Evolutionary conservation across 2,329 filamentous ascomycete species (phyloP), one percentile per base, ranked within the genome.

Genomic region (Atkinsonella hypoxylon): DNA sequence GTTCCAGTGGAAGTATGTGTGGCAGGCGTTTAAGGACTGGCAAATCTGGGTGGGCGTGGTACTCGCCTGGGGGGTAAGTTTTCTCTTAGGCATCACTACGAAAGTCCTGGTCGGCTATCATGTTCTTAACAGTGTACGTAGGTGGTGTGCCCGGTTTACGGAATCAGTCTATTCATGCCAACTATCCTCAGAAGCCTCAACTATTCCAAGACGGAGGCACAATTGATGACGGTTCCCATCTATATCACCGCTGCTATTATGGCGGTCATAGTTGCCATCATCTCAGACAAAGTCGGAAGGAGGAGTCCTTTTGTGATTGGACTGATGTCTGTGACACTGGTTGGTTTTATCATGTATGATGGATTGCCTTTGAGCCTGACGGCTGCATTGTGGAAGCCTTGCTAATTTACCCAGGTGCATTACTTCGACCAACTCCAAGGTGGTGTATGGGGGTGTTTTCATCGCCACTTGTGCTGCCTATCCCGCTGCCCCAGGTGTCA

Each of bases 401-500:
- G 18, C 39, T 41, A 9, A 2, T 12, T 64, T 9, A 17, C 65
- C 54, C 48, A 81, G 77, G 56, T 83, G 80, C 64, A 76, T 83
- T 36, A 71, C 74, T 2, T 77, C 75, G 52, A 57, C 60, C 3
- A 81, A 82, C 51, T 73, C 81, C 1, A 71, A 71, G 1, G 80
- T 81, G 0, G 73, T 80, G 11, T 95, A 94, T 57, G 85, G 78
- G 0, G 88, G 85, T 0, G 83, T 83, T 0, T 94, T 90, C 64
- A 70, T 94, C 0, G 84, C 80, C 0, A 84, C 87, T 0, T 76
- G 87, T 51, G 85, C 85, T 2, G 89, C 93, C 51, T 93, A 91
- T 57, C 87, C 89, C 0, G 82, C 79, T 30, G 85, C 93, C 51
- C 72, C 87, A 0, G 90, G 90, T 49, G 84, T 85, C 0, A 85